Conservation (phyloP, 2,329 filamentous ascomycete species). For the Lecanosticta acicola region DNA sequence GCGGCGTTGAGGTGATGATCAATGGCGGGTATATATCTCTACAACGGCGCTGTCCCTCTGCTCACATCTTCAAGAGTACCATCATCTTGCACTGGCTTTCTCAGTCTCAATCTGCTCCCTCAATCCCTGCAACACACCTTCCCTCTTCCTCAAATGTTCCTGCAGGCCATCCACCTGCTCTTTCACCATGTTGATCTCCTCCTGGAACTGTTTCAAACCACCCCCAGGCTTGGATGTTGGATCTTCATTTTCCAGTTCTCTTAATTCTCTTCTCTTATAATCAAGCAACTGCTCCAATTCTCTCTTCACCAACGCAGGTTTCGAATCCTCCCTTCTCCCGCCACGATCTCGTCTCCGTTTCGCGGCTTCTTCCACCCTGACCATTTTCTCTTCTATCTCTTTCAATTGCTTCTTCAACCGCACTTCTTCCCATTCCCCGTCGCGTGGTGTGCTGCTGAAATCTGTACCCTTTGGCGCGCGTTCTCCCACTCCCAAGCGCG, state of each 20-base stretch:
- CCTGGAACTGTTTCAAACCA: constrained; percentile 68
- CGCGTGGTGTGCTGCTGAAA: constrained; percentile 76
- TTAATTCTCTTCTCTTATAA: constrained; percentile 79
- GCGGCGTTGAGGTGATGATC: not conserved
- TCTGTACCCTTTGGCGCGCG: constrained; percentile 82
- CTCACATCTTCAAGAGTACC: not conserved
- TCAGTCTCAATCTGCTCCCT: constrained; percentile 81
- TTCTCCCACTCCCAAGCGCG: constrained; percentile 69
- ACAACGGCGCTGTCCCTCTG: not conserved
- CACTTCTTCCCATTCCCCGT: constrained; percentile 95
- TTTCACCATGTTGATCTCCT: constrained; percentile 83
- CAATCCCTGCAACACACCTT: constrained; percentile 70
- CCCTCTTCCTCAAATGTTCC: constrained; percentile 68
- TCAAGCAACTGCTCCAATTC: constrained; percentile 92
- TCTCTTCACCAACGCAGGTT: constrained; percentile 86
- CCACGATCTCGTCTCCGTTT: constrained; percentile 41
- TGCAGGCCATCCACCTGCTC: constrained; percentile 93
- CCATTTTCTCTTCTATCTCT: constrained; percentile 83
- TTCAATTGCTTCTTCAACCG: constrained; percentile 85
- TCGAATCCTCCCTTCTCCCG: constrained; percentile 59
- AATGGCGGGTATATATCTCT: not conserved
- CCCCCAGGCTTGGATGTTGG: constrained; percentile 64
- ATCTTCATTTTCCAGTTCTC: constrained; percentile 67
- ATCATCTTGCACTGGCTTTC: constrained; percentile 28
- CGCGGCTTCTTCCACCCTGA: constrained; percentile 68